Conservation (phyloP, 139 green algal genomes). For the Chlamydomonas urium region DNA sequence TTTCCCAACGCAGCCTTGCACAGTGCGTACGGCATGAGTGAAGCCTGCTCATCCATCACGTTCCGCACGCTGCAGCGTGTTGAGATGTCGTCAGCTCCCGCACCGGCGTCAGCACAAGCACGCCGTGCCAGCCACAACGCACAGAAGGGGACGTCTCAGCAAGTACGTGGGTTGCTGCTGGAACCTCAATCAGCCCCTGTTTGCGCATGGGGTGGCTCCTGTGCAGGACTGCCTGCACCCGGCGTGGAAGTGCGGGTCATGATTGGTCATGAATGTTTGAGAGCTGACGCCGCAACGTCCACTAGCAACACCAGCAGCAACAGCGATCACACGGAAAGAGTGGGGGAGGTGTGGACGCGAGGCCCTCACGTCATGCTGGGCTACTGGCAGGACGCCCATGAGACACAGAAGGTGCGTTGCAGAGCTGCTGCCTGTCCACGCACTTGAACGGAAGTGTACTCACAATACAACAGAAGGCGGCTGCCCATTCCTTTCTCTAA, state of each 20-base stretch:
- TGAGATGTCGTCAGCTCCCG: background rate
- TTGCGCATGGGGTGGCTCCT: background rate
- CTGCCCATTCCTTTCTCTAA: no score
- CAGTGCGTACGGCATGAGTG: slow-evolving; percentile 88
- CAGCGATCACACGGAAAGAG: background rate
- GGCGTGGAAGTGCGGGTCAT: background rate
- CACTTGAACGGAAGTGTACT: no score
- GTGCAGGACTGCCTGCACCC: background rate
- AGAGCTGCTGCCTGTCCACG: no score
- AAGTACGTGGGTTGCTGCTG: no score
- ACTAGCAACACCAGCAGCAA: background rate
- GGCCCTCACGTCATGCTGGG: slow-evolving; percentile 73
- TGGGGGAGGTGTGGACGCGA: slow-evolving; percentile 63
- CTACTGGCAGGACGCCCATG: slow-evolving; percentile 63
- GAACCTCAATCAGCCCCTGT: no score
- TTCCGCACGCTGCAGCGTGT: slow-evolving; percentile 40
- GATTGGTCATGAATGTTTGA: background rate
- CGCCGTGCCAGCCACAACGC: no score
- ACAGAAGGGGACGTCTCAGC: no score
- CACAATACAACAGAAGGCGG: no score
- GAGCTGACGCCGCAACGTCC: background rate
- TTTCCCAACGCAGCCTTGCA: slow-evolving; percentile 29
- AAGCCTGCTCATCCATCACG: slow-evolving; percentile 76
- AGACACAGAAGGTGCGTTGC: slow-evolving; percentile 39
- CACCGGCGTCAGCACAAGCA: slow-evolving; percentile 21